Evolutionary conservation across 179 eudicot species (phyloP), one percentile per base, ranked within the genome.

Genomic region (Spinacia oleracea): DNA sequence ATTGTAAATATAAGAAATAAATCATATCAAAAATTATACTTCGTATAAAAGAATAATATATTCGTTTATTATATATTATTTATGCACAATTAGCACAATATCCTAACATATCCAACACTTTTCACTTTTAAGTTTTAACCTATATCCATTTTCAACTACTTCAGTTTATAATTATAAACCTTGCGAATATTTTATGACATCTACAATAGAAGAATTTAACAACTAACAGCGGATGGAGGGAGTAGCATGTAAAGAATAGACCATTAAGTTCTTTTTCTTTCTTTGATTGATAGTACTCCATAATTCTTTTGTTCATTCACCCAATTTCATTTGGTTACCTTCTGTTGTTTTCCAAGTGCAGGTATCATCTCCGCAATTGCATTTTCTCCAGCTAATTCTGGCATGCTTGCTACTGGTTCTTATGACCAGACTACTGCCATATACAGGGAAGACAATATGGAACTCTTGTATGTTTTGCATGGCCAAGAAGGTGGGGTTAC

Each of bases 401-500:
- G 97, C 70, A 83, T 96, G 97, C 84, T 96, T 80, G 99, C 99
- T 53, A 89, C 97, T 65, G 99, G 99, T 50, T 96, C 97, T 45
- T 96, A 96, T 82, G 89, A 85, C 84, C 96, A 87, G 81, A 89
- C 93, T 55, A 92, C 94, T 82, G 99, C 98, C 27, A 81, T 96
- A 81, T 88, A 90, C 70, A 85, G 89, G 81, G 99, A 94, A 81
- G 98, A 94, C 82, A 96, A 93, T 86, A 87, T 94, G 98, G 99
- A 96, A 85, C 90, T 85, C 71, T 79, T 96, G 80, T 96, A 96
- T 83, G 83, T 96, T 50, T 84, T 96, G 82, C 99, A 92, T 86
- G 99, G 98, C 85, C 99, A 93, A 84, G 96, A 93, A 84, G 98
- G 99, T n/a, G 99, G 99, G 81, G 85, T 96, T 81, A 96, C 99